Percentiles rank a stretch among this genome's conserved stretches.
These are phyloP conservation scores for Daldinia eschscholtzii DNA, from an alignment of 2,329 filamentous ascomycete species.

Conservation along the genomic window DNA sequence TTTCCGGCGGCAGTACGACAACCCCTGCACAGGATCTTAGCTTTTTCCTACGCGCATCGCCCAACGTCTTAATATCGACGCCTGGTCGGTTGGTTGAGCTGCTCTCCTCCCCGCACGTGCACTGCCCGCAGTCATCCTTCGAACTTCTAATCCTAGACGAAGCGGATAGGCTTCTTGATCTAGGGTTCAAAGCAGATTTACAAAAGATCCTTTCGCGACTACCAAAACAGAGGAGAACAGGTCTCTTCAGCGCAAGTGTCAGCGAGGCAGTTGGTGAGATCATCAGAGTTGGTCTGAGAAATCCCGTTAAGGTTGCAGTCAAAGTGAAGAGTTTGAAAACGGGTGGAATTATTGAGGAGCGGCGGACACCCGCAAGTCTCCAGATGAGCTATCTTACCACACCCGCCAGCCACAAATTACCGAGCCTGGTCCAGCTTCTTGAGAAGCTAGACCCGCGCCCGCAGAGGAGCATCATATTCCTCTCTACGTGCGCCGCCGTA, in stretches of 20 bases:
- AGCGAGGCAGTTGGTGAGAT: slow-evolving; percentile 95
- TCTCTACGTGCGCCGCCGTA: slow-evolving; percentile 93
- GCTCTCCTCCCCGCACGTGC: slow-evolving; percentile 85
- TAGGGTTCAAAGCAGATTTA: slow-evolving; percentile 93
- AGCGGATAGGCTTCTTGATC: slow-evolving; percentile 89
- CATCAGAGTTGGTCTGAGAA: slow-evolving; percentile 89
- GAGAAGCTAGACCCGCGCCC: slow-evolving; percentile 77
- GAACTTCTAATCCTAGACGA: slow-evolving; percentile 95
- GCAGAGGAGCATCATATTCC: slow-evolving; percentile 88
- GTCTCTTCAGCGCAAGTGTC: slow-evolving; percentile 95
- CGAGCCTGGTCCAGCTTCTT: slow-evolving; percentile 78
- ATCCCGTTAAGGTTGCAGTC: slow-evolving; percentile 94
- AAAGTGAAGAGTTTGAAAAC: slow-evolving; percentile 82
- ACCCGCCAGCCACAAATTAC: slow-evolving; percentile 83
- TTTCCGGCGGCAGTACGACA: slow-evolving; percentile 83
- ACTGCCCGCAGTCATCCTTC: slow-evolving; percentile 89
- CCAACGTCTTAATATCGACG: slow-evolving; percentile 91
- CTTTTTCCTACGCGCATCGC: slow-evolving; percentile 83
- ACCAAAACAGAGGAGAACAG: slow-evolving; percentile 93
- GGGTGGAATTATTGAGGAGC: slow-evolving; percentile 78
- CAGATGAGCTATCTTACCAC: slow-evolving; percentile 87
- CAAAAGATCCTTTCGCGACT: slow-evolving; percentile 85
- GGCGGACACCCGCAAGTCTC: slow-evolving; percentile 90
- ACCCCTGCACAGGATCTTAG: slow-evolving; percentile 88
- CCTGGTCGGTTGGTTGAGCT: slow-evolving; percentile 91